Evolutionary conservation across 768 basidiomycete genomes (phyloP).

Genomic region (Tulasnella sp.): DNA sequence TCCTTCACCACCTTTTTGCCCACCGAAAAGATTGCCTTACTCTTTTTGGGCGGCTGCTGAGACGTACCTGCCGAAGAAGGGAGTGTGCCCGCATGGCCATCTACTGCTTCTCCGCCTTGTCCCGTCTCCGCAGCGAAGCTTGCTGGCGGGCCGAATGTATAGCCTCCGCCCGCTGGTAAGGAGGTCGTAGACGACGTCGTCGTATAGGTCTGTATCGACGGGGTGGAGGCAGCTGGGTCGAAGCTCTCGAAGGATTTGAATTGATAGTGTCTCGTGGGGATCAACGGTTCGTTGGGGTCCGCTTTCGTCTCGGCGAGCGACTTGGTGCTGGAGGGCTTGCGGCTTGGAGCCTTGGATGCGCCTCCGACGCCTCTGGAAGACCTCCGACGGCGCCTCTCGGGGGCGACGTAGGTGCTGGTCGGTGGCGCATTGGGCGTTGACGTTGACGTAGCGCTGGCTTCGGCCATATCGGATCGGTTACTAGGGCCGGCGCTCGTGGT

Average conservation of each 20-base stretch:
- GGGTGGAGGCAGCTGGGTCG: not conserved
- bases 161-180: not conserved
- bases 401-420: not conserved
- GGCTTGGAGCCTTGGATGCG: not conserved
- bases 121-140: not conserved
- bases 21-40: constrained; percentile 10
- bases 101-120: not conserved
- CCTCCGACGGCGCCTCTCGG: constrained; percentile 6
- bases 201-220: not conserved
- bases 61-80: not conserved
- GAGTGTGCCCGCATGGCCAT: not conserved
- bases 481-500: constrained; percentile 20
- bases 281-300: constrained; percentile 1
- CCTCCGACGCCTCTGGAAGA: not conserved
- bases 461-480: constrained; percentile 8
- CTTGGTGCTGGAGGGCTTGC: constrained; percentile 7
- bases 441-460: not conserved
- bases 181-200: not conserved
- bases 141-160: constrained; percentile 18
- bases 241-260: constrained; percentile 26
- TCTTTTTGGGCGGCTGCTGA: constrained; percentile 4
- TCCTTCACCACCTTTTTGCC: constrained; percentile 22
- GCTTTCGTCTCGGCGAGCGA: constrained; percentile 20
- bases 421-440: not conserved
- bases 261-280: constrained; percentile 24